Evolutionary conservation across 2,329 filamentous ascomycete species (phyloP), one percentile per base, ranked within the genome.

Genomic region (Shiraia bambusicola): DNA sequence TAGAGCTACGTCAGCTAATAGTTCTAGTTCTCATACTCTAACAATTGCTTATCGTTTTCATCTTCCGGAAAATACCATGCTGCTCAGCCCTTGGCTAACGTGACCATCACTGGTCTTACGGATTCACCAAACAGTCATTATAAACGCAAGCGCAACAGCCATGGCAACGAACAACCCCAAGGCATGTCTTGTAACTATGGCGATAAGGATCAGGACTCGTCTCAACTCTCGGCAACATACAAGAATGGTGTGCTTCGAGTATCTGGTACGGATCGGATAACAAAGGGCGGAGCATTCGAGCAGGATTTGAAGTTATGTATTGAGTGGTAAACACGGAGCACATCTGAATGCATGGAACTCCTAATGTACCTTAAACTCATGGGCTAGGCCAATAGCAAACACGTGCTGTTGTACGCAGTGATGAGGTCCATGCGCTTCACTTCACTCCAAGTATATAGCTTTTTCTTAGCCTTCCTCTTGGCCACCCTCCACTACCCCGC

Each of bases 71-170:
- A 54, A 3, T 86, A 73, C 59, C 57, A 65, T 3, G 80, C 83
- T 44, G 61, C 57, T 0, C 82, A 81, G 45, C 60, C 75, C 0
- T 70, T 86, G 3, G 76, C 73, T 1, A 82, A 80, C 42, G 71
- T 85, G 32, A 84, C 80, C 0, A 62, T 87, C 11, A 32, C 43
- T 15, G 47, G 47, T 13, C 30, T 47, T 5, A 19, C 32, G 67
- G 54, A 52, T 0, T 80, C 77, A 42, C 69, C 79, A 53, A 40
- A 50, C 13, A 16, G 22, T 10, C 32, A 34, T 14, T 13, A 13
- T 4, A 22, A n/a, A 22, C 4, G 8, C 2, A 34, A 34, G n/a
- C 32, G 32, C 3, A 25, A 22, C 12, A 13, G 11, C 10, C 4
- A 6, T n/a, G 12, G 22, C 22, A 24, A 26, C 6, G 32, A 22